Evolutionary conservation across 2,329 filamentous ascomycete genomes (phyloP).

Genomic region (Meredithiella fracta): DNA sequence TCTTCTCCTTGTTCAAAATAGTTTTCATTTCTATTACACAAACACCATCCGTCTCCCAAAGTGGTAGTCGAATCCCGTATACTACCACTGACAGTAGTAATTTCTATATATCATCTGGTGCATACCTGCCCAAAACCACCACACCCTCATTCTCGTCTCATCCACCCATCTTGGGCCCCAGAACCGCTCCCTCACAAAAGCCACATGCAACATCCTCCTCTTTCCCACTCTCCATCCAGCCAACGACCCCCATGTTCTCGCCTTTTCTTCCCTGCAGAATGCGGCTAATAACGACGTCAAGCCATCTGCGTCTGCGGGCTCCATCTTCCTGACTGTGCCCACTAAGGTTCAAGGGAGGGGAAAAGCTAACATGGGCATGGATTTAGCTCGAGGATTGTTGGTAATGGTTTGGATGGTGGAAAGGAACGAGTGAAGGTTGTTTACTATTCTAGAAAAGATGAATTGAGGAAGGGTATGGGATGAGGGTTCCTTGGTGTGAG

Average conservation of each 20-base stretch:
- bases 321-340: background rate
- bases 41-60: too few relatives aligned
- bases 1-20: too few relatives aligned
- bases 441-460: background rate
- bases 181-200: background rate
- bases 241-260: too few relatives aligned
- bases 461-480: background rate
- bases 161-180: background rate
- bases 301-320: background rate
- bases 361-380: background rate
- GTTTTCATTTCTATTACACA: too few relatives aligned
- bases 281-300: background rate
- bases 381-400: background rate
- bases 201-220: background rate
- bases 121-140: background rate
- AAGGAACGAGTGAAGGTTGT: background rate
- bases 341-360: background rate
- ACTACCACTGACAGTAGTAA: too few relatives aligned
- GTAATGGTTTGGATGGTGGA: background rate
- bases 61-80: background rate
- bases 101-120: background rate
- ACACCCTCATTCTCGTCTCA: background rate
- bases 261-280: too few relatives aligned
- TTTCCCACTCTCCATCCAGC: too few relatives aligned
- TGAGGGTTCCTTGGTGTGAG: too few relatives aligned